phyloP scores from a whole-genome alignment of 2,329 filamentous ascomycete genomes.

The Cladosporium phlei region DNA sequence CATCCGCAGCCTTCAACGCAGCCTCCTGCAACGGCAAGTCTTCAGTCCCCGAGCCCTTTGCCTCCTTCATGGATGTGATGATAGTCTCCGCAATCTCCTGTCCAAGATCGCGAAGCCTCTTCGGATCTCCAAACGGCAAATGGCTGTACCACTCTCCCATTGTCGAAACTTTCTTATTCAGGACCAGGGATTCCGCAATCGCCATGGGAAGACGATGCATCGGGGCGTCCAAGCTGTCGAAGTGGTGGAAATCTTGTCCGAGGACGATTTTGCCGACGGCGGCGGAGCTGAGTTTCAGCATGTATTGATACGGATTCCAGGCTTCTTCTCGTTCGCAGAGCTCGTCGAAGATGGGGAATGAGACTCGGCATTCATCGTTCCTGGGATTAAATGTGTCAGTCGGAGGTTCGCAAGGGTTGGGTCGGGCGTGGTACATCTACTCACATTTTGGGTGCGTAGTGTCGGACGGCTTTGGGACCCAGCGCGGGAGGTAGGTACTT shows the following conservation, averaged over 20 bases:
- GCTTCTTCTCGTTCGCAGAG: conserved; percentile 45
- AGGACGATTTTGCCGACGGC: conserved; percentile 43
- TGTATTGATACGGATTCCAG: conserved; percentile 48
- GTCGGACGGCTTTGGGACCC: conserved; percentile 55
- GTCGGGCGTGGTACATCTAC: no score
- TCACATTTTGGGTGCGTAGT: conserved; percentile 59
- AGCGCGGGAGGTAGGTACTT: conserved; percentile 59
- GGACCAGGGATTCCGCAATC: conserved; percentile 48
- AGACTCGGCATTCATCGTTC: conserved; percentile 12
- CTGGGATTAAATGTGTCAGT: no score
- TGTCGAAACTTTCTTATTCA: conserved; percentile 57
- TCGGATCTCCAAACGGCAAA: conserved; percentile 56
- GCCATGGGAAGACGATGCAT: conserved; percentile 48
- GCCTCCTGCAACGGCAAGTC: conserved; percentile 36
- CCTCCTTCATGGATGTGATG: conserved; percentile 37
- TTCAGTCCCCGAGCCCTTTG: conserved; percentile 30
- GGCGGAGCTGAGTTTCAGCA: conserved; percentile 45
- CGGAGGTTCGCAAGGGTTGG: no score
- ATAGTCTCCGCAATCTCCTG: conserved; percentile 25
- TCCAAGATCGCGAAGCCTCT: conserved; percentile 35
- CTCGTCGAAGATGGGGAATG: conserved; percentile 45
- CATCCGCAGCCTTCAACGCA: conserved; percentile 30
- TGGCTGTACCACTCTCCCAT: conserved; percentile 53
- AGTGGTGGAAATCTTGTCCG: conserved; percentile 44
- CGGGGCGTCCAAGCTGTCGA: conserved; percentile 40